Conservation (phyloP, 495 filamentous ascomycete species). For the Cenococcum geophilum region DNA sequence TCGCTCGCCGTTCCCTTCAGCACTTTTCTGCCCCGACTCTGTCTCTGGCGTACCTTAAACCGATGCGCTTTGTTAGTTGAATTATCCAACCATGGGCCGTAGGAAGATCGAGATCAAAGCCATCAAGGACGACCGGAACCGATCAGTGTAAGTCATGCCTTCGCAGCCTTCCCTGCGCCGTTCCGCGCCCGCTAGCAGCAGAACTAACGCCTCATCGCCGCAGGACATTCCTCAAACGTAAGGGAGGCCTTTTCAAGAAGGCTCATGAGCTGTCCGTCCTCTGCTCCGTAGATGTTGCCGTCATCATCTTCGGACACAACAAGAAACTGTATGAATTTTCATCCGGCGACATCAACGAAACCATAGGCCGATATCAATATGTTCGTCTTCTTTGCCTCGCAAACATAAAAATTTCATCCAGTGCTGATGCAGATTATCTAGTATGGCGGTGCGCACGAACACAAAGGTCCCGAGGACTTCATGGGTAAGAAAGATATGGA, state of each 20-base stretch:
- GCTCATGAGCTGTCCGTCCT: conserved; percentile 96
- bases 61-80: not conserved
- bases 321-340: conserved; percentile 98
- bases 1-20: not conserved
- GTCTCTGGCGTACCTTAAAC: not conserved
- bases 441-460: conserved; percentile 89
- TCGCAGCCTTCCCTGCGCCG: conserved; percentile 6
- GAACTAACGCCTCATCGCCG: conserved; percentile 15
- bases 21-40: not conserved
- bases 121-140: conserved; percentile 98
- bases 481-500: conserved; percentile 74
- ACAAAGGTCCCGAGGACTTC: conserved; percentile 93
- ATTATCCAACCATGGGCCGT: conserved; percentile 50
- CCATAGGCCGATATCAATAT: conserved; percentile 79
- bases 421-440: conserved; percentile 38
- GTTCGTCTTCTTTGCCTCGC: conserved; percentile 47
- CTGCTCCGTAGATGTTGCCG: conserved; percentile 95
- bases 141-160: conserved; percentile 78
- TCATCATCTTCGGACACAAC: conserved; percentile 96
- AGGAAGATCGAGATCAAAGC: conserved; percentile 98
- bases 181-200: not conserved
- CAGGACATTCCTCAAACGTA: conserved; percentile 97
- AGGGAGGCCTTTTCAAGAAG: conserved; percentile 98
- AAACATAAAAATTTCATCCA: conserved; percentile 8
- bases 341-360: conserved; percentile 85